A percentile compares a stretch with the other conserved stretches of the same genome.
Evolutionary conservation across 805 yeast species (phyloP).

Genomic region (Tetrapisispora iriomotensis): DNA sequence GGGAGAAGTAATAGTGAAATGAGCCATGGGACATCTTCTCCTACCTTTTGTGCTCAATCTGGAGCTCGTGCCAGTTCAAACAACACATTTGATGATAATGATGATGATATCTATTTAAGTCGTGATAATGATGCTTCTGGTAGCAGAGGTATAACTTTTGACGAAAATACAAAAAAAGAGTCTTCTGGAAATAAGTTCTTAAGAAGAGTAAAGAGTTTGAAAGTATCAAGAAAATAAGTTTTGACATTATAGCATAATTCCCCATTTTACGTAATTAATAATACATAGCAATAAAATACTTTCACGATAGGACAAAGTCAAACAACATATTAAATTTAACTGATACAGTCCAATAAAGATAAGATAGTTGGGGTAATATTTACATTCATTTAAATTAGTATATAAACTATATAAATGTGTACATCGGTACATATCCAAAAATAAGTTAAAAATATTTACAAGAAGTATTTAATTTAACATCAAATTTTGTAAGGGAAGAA

Average conservation of each 20-base stretch:
- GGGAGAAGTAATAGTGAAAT: slow-evolving; percentile 2
- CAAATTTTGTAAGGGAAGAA: no score
- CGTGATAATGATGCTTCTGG: background rate
- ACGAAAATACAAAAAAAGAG: slow-evolving; percentile 17
- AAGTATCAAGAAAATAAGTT: slow-evolving; percentile 41
- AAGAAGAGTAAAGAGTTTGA: slow-evolving; percentile 81
- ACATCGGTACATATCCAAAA: background rate
- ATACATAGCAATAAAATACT: no score
- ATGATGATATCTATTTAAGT: slow-evolving; percentile 26
- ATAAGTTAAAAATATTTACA: background rate
- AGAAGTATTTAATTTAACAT: background rate
- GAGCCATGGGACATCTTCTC: background rate
- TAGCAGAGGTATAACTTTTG: slow-evolving; percentile 15
- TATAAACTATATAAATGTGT: no score
- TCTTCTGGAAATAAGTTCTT: slow-evolving; percentile 48
- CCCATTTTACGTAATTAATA: background rate
- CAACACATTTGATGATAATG: slow-evolving; percentile 7
- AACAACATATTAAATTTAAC: no score
- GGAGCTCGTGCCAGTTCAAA: background rate
- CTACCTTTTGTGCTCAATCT: background rate
- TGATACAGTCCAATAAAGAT: no score
- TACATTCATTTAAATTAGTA: background rate
- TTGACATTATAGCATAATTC: background rate
- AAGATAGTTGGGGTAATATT: no score
- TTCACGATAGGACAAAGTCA: no score